Percentiles rank a stretch among this genome's conserved stretches.
phyloP scores from a whole-genome alignment of 345 rosid species.

The Syzygium aromaticum region DNA sequence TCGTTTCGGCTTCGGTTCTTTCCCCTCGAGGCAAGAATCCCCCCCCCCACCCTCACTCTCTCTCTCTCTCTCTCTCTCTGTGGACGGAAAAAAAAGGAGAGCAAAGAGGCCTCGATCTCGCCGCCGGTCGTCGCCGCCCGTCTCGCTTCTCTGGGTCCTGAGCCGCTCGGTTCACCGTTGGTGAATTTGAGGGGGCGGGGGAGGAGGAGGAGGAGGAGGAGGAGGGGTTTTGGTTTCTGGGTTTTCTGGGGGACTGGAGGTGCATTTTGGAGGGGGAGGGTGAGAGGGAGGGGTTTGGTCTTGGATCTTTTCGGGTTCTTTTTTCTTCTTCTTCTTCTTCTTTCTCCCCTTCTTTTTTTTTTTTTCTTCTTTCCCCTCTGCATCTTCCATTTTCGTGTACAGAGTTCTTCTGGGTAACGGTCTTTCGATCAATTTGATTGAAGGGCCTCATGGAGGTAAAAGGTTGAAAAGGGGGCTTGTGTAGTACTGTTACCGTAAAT shows the following conservation, averaged over 20 bases:
- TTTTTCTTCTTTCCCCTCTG: too few species aligned
- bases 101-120: not conserved
- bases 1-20: slow-evolving; percentile 33
- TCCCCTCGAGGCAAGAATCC: slow-evolving; percentile 28
- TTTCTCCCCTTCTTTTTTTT: not conserved
- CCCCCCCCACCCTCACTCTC: not conserved
- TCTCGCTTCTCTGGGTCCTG: not conserved
- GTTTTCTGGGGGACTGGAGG: not conserved
- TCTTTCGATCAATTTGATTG: not conserved
- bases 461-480: not conserved
- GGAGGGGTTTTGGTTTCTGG: not conserved
- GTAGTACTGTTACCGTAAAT: not conserved
- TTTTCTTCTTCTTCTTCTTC: too few species aligned
- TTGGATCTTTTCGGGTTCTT: not conserved
- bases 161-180: not conserved
- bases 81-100: not conserved
- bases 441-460: not conserved
- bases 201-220: not conserved
- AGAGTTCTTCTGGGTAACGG: not conserved
- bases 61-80: not conserved
- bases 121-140: not conserved
- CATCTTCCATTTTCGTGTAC: too few species aligned
- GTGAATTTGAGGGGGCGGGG: not conserved
- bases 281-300: not conserved
- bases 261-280: not conserved